Evolutionary conservation across 23 red algal species (phyloP).

Genomic region (Gracilariopsis chorda): DNA sequence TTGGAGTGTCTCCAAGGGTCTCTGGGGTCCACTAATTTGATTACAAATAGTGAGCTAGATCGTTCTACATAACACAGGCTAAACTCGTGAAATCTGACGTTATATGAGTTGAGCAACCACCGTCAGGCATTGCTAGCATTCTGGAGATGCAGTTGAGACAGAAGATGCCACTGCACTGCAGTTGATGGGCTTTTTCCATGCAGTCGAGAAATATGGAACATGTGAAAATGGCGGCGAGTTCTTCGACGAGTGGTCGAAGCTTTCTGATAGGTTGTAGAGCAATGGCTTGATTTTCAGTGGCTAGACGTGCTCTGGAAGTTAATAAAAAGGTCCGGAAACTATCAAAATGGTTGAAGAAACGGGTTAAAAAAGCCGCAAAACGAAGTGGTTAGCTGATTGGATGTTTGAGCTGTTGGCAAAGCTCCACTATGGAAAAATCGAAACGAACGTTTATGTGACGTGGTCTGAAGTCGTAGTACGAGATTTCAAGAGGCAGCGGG

Average conservation of each 20-base stretch:
- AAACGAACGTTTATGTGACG: background rate
- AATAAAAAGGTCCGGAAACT: background rate
- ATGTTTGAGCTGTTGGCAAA: background rate
- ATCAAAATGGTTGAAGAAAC: background rate
- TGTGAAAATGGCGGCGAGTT: background rate
- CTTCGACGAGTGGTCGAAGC: background rate
- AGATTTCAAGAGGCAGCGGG: background rate
- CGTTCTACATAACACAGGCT: too few species aligned
- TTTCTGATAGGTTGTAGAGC: background rate
- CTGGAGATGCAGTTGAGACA: background rate
- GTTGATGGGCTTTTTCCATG: constrained; percentile 36
- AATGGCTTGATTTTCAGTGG: too few species aligned
- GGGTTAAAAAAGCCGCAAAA: background rate
- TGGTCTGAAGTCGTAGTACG: background rate
- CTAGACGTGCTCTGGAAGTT: background rate
- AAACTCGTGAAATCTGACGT: too few species aligned
- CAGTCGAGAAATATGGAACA: constrained; percentile 41
- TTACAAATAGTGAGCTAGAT: too few species aligned
- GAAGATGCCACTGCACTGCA: constrained; percentile 49
- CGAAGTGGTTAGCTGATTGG: background rate
- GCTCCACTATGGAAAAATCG: background rate
- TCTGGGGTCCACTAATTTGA: too few species aligned
- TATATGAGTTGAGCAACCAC: background rate
- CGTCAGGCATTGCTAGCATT: constrained; percentile 13
- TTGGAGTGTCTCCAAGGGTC: too few species aligned